Conservation (phyloP, 768 basidiomycete genomes). For the Suillus subaureus region DNA sequence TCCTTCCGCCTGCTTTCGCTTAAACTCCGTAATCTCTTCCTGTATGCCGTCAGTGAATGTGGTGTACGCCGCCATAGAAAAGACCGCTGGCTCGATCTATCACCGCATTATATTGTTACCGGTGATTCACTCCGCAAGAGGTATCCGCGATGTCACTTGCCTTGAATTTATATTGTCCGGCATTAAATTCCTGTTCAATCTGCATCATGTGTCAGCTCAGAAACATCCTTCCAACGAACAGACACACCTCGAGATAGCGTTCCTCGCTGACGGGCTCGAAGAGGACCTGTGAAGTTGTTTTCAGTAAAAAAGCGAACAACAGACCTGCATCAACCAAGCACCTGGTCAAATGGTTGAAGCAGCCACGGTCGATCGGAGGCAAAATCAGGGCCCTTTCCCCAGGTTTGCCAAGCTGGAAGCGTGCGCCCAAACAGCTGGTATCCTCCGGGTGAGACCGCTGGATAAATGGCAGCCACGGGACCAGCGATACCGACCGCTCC, state of each 20-base stretch:
- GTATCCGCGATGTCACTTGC: slow-evolving; percentile 25
- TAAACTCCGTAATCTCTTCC: slow-evolving; percentile 45
- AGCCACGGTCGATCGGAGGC: slow-evolving; percentile 56
- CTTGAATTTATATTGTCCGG: slow-evolving; percentile 55
- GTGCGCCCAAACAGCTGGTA: slow-evolving; percentile 68
- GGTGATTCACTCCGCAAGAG: slow-evolving; percentile 14
- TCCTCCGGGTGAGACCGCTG: slow-evolving; percentile 64
- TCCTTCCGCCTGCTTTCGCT: slow-evolving; percentile 38
- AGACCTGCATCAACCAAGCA: slow-evolving; percentile 13
- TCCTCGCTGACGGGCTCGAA: slow-evolving; percentile 52
- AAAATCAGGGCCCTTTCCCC: slow-evolving; percentile 55
- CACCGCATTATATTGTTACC: slow-evolving; percentile 18
- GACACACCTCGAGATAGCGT: slow-evolving; percentile 48
- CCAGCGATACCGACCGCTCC: slow-evolving; percentile 76
- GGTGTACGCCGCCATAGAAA: slow-evolving; percentile 56
- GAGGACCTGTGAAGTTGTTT: slow-evolving; percentile 39
- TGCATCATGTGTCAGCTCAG: slow-evolving; percentile 20
- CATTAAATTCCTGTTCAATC: slow-evolving; percentile 54
- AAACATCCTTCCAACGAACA: neutral
- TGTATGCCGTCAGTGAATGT: slow-evolving; percentile 43
- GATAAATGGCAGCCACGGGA: slow-evolving; percentile 65
- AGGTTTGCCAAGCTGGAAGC: slow-evolving; percentile 65
- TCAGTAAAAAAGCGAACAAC: neutral
- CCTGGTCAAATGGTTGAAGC: slow-evolving; percentile 64
- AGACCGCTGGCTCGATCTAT: slow-evolving; percentile 50